These are phyloP conservation scores for Tremella mesenterica DNA, from an alignment of 768 basidiomycete species.

Conservation along the genomic window DNA sequence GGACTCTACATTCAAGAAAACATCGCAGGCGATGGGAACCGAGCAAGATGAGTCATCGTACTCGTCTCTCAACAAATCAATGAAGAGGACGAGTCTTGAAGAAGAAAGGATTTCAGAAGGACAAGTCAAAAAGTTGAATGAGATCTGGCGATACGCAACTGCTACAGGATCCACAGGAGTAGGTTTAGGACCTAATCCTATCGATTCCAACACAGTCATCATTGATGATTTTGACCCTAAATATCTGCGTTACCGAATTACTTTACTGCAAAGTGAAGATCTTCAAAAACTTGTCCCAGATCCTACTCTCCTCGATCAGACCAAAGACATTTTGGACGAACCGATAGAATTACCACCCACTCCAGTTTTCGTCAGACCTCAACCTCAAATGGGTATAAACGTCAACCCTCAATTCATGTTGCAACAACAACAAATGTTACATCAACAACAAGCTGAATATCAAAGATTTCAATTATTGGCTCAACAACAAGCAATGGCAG, in stretches of 20 bases:
- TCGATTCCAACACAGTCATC: constrained; percentile 40
- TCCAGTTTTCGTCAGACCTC: constrained; percentile 28
- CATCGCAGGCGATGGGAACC: not conserved
- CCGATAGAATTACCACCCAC: constrained; percentile 29
- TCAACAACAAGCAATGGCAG: constrained; percentile 7
- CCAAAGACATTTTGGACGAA: constrained; percentile 18
- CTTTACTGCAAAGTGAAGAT: constrained; percentile 30
- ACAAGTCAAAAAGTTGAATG: constrained; percentile 38
- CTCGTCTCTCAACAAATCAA: no score
- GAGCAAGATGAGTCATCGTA: not conserved
- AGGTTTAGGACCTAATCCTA: constrained; percentile 33
- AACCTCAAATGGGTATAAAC: no score
- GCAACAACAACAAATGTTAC: constrained; percentile 24
- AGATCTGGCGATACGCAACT: constrained; percentile 44
- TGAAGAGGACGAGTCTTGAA: not conserved
- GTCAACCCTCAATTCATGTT: constrained; percentile 17
- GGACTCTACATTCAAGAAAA: constrained; percentile 22
- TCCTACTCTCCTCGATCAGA: constrained; percentile 16
- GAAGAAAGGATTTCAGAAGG: not conserved
- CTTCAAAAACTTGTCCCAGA: constrained; percentile 31
- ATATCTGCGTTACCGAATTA: constrained; percentile 32
- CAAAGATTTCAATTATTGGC: constrained; percentile 23
- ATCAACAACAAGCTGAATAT: constrained; percentile 23
- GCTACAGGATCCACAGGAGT: constrained; percentile 36
- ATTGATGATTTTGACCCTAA: constrained; percentile 46